Evolutionary conservation across 2,329 filamentous ascomycete species (phyloP), one percentile per base, ranked within the genome.

Genomic region (Hypoxylon sp.): DNA sequence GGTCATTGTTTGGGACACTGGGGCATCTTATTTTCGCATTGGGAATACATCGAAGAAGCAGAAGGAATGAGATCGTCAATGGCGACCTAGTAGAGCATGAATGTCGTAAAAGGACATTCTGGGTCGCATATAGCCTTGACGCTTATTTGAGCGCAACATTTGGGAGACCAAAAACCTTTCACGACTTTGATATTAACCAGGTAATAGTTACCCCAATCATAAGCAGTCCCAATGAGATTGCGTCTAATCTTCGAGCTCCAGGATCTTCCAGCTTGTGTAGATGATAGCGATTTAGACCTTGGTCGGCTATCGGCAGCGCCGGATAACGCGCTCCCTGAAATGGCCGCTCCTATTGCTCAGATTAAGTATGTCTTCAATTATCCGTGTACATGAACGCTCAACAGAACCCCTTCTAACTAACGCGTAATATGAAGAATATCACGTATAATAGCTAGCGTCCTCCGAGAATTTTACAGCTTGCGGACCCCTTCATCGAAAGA

Each of bases 91-190:
- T 82, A 22, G 80, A 82, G 35, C 60, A 77, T 0, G 81, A 84
- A 61, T 82, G 80, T 56, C 78, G 82, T 1, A 77, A 79, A 22
- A 75, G 82, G 0, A 82, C 88, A 0, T 91, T 92, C 58, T 91
- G 89, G 90, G 88, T 86, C 33, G 86, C 87, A 0, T 91, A 91
- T 73, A 87, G 84, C 13, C 78, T 91, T 2, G 89, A 91, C 73
- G 89, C 87, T 56, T 91, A 91, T 67, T 81, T 92, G 11, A 89
- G 88, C 61, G 86, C 87, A 20, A 86, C 88, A 55, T 82, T 91
- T 8, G 89, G 89, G 1, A 81, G 89, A 17, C 89, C 90, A 0
- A 79, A 86, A 14, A 83, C 88, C 1, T 87, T 91, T 54, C 89
- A 89, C 64, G 88, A 91, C 53, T 88, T 90, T 49, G 88, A 90